phyloP scores from a whole-genome alignment of 2,329 filamentous ascomycete species.

The Thermomyces lanuginosus region DNA sequence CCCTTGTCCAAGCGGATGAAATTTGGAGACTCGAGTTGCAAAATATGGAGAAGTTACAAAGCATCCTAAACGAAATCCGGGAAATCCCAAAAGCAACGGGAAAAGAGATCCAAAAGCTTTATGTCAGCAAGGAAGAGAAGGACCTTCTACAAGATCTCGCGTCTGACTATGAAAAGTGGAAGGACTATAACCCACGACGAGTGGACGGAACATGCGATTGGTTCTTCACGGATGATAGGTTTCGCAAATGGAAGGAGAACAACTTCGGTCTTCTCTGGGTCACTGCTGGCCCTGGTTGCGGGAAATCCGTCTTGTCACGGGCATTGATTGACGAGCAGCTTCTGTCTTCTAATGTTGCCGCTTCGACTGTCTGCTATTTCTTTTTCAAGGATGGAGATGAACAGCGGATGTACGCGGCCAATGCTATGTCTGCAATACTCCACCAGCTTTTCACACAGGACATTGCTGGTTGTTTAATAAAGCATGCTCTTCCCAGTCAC shows the following conservation, averaged over 20 bases:
- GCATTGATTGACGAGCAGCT: slow-evolving; percentile 19
- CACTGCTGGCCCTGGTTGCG: slow-evolving; percentile 27
- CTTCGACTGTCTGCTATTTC: slow-evolving; percentile 29
- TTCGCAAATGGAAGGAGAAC: slow-evolving; percentile 12
- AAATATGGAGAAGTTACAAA: too few species aligned
- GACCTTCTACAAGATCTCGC: too few species aligned
- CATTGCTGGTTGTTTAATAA: slow-evolving; percentile 7
- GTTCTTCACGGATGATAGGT: slow-evolving; percentile 15
- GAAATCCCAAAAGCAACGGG: too few species aligned
- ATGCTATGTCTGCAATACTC: slow-evolving; percentile 18
- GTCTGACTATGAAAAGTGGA: slow-evolving; percentile 14
- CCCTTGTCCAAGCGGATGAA: too few species aligned
- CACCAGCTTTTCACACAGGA: slow-evolving; percentile 16
- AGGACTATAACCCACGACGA: slow-evolving; percentile 13
- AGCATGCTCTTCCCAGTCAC: slow-evolving; percentile 9
- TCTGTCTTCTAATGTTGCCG: slow-evolving; percentile 3
- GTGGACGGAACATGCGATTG: slow-evolving; percentile 20
- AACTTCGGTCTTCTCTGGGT: slow-evolving; percentile 16
- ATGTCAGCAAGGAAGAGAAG: too few species aligned
- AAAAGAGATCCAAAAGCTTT: too few species aligned
- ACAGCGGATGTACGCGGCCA: slow-evolving; percentile 15
- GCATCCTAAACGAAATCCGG: too few species aligned
- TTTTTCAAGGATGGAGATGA: slow-evolving; percentile 29
- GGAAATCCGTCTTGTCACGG: slow-evolving; percentile 27
- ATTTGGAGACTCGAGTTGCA: too few species aligned